Base-by-base conservation (phyloP, 192 early-diverging fungal species). In the Podila horticola region DNA sequence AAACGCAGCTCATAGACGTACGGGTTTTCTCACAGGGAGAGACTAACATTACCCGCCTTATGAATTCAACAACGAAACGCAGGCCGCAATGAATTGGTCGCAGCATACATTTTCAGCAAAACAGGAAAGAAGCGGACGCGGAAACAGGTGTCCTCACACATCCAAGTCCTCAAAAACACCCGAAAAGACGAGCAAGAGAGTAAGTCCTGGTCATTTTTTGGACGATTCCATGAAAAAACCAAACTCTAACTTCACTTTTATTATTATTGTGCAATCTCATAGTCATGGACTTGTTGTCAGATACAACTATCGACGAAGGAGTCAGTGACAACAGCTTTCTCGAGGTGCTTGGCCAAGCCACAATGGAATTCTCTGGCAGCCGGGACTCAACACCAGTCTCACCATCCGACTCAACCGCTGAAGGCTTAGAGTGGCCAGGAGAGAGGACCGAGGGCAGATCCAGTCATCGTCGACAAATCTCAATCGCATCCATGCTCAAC, bases 61-160 rank as follows among this genome's bases (percentile, higher is more conserved):
- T 33, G 30, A 38, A 33, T 7, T 11, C 50, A 50, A 45, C 11
- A 11, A 26, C 19, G 2, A 41, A 24, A 38, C 11, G 9, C 60
- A 81, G 77, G 93, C 10, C 87, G 93, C 17, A 94, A 94, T 76
- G 93, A 94, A 71, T 79, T 94, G 20, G 91, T 94, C 52, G 92
- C 93, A 6, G 91, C 91, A 20, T 94, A 87, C 74, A 92, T 94
- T 22, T 88, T 86, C 58, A 90, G 88, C 76, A 88, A 91, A 55
- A 94, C 93, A 1, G 48, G 74, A 34, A 89, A 90, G 33, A 85
- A 82, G 41, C 85, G 93, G n/a, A 88, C 92, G 11, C 84, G 93
- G 48, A 94, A 94, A 79, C 93, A 94, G 71, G 93, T 94, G 2
- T 93, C 92, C 2, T 93, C 92, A 17, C 93, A 94, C 65, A 93